phyloP scores from a whole-genome alignment of 371 early-diverging fungal species.

The Mucor sp. region DNA sequence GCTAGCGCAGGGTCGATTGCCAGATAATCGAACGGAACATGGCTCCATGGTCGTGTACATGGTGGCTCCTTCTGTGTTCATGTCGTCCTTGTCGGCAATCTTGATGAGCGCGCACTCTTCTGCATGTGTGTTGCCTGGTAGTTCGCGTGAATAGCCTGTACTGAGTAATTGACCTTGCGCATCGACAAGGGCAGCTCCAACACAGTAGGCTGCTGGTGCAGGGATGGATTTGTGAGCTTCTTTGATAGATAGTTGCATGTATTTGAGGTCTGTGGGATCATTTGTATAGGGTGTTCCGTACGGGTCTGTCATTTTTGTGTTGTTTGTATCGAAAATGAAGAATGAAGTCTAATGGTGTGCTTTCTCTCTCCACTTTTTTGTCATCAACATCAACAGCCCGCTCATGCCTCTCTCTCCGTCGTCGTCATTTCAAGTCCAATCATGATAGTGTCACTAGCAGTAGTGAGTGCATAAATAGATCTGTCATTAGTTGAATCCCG shows the following conservation, averaged over 20 bases:
- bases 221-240: conserved; percentile 78
- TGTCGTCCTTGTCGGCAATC: conserved; percentile 25
- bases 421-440: no score
- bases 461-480: no score
- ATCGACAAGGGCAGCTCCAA: conserved; percentile 84
- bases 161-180: conserved; percentile 52
- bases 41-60: conserved; percentile 96
- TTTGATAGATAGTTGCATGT: conserved; percentile 29
- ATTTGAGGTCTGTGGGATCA: conserved; percentile 30
- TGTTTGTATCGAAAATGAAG: no score
- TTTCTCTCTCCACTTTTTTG: no score
- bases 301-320: conserved; percentile 20
- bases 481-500: no score
- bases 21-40: conserved; percentile 77
- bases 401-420: no score
- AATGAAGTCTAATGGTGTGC: no score
- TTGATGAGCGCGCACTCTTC: conserved; percentile 84
- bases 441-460: no score
- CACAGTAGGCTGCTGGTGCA: conserved; percentile 84
- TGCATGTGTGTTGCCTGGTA: conserved; percentile 93
- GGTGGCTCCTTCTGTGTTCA: conserved; percentile 35
- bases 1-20: conserved; percentile 72
- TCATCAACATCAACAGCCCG: no score
- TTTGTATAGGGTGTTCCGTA: conserved; percentile 38
- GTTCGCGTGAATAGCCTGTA: conserved; percentile 84